phyloP scores from a whole-genome alignment of 805 yeast genomes.

The Kockiozyma suomiensis region DNA sequence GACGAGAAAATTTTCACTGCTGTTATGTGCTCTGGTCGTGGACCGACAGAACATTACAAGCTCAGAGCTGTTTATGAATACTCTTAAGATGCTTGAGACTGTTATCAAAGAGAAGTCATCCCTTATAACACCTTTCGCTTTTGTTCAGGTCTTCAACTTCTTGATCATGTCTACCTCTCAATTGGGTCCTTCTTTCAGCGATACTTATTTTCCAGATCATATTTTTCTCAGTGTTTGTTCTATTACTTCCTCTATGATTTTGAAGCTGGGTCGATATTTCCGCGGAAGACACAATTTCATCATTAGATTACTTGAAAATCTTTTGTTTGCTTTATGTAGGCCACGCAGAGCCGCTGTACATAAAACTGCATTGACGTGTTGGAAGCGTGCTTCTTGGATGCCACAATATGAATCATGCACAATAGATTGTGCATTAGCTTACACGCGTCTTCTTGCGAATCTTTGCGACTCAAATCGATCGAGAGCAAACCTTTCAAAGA shows the following conservation, averaged over 20 bases:
- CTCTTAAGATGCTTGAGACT: constrained; percentile 45
- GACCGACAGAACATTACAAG: constrained; percentile 40
- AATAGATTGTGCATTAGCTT: constrained; percentile 17
- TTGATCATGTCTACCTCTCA: constrained; percentile 40
- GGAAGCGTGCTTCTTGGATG: constrained; percentile 30
- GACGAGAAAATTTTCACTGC: constrained; percentile 8
- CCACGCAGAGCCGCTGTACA: constrained; percentile 20
- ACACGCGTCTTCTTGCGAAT: constrained; percentile 24
- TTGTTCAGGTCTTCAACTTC: constrained; percentile 57
- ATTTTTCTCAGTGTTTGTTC: constrained; percentile 50
- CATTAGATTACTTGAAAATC: constrained; percentile 50
- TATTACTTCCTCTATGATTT: constrained; percentile 60
- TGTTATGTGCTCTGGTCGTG: constrained; percentile 14
- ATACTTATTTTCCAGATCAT: constrained; percentile 36
- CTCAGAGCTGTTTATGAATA: constrained; percentile 13
- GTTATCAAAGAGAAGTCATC: constrained; percentile 55
- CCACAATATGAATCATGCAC: constrained; percentile 9
- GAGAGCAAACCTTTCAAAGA: background rate
- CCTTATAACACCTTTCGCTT: constrained; percentile 64
- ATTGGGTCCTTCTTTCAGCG: constrained; percentile 35
- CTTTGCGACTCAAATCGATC: constrained; percentile 20
- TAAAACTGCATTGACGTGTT: background rate
- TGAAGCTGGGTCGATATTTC: constrained; percentile 70
- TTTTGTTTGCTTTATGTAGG: constrained; percentile 53
- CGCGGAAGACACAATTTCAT: constrained; percentile 74